Evolutionary conservation across 441 rosid species (phyloP).

Genomic region (Adansonia gregorii): DNA sequence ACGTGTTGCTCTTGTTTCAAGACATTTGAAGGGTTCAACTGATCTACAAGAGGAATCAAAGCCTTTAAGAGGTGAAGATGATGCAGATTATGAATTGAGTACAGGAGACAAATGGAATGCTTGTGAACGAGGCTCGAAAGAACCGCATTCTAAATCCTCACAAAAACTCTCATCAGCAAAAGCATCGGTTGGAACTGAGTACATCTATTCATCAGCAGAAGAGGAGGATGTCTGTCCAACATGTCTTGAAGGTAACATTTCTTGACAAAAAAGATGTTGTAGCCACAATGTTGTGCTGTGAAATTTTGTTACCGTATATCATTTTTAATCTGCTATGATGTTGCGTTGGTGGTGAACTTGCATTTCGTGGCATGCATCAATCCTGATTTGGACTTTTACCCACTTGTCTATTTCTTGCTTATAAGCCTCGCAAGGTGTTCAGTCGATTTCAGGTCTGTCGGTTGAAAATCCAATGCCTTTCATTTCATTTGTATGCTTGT

Average conservation of each 20-base stretch:
- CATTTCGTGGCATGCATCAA: constrained; percentile 7
- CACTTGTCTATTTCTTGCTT: constrained; percentile 8
- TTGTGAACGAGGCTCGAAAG: constrained; percentile 70
- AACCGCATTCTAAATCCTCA: constrained; percentile 55
- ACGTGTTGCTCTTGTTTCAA: constrained; percentile 53
- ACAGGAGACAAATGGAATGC: constrained; percentile 69
- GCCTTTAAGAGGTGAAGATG: constrained; percentile 65
- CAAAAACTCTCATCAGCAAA: constrained; percentile 58
- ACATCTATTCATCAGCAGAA: constrained; percentile 62
- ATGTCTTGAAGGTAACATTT: constrained; percentile 82
- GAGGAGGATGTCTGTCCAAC: constrained; percentile 94
- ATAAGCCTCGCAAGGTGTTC: neutral
- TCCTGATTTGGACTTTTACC: constrained; percentile 3
- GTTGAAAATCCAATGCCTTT: neutral
- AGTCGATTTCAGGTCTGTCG: neutral
- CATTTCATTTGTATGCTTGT: neutral
- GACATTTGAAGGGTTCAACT: constrained; percentile 80
- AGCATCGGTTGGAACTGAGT: constrained; percentile 49
- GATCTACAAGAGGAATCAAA: constrained; percentile 76
- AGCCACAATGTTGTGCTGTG: neutral
- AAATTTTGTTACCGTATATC: neutral
- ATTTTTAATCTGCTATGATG: neutral
- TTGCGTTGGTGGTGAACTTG: neutral
- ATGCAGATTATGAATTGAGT: constrained; percentile 59
- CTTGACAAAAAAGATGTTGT: constrained; percentile 9